Conservation (phyloP, 805 yeast species). For the Cyberlindnera maclurae region DNA sequence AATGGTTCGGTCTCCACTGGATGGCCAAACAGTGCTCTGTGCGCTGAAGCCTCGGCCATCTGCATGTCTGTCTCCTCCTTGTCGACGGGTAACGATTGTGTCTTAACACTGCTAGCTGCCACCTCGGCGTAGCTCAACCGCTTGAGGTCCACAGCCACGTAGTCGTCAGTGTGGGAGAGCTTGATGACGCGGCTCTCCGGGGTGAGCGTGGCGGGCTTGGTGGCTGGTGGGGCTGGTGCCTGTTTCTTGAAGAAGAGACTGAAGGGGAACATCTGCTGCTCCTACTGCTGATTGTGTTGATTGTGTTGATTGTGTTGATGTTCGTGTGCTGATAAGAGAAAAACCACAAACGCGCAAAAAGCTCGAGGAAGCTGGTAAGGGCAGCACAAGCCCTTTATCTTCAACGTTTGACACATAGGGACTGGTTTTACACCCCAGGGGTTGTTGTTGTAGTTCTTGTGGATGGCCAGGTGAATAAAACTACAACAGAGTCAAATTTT, state of each 20-base stretch:
- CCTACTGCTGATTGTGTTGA: background rate
- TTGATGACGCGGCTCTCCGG: conserved; percentile 17
- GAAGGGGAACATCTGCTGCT: conserved; percentile 7
- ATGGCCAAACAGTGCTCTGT: background rate
- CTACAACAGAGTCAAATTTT: too few relatives aligned
- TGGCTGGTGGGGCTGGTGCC: background rate
- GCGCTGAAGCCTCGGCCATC: conserved; percentile 14
- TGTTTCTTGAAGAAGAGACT: conserved; percentile 2
- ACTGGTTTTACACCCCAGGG: too few relatives aligned
- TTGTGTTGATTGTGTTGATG: background rate
- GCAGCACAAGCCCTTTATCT: too few relatives aligned
- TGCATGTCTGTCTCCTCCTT: conserved; percentile 15
- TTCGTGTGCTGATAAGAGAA: background rate
- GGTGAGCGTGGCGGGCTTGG: conserved; percentile 5
- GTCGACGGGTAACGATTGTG: conserved; percentile 6
- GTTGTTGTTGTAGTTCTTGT: too few relatives aligned
- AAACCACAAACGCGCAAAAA: too few relatives aligned
- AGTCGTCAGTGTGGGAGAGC: conserved; percentile 29
- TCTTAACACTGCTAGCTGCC: conserved; percentile 24
- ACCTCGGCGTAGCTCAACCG: conserved; percentile 49
- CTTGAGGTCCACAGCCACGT: conserved; percentile 39
- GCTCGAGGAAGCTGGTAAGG: too few relatives aligned
- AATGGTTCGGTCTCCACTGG: background rate
- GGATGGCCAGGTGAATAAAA: too few relatives aligned
- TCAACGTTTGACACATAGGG: too few relatives aligned